phyloP scores from a whole-genome alignment of 2,329 filamentous ascomycete genomes.

The Pseudogymnoascus sp. region DNA sequence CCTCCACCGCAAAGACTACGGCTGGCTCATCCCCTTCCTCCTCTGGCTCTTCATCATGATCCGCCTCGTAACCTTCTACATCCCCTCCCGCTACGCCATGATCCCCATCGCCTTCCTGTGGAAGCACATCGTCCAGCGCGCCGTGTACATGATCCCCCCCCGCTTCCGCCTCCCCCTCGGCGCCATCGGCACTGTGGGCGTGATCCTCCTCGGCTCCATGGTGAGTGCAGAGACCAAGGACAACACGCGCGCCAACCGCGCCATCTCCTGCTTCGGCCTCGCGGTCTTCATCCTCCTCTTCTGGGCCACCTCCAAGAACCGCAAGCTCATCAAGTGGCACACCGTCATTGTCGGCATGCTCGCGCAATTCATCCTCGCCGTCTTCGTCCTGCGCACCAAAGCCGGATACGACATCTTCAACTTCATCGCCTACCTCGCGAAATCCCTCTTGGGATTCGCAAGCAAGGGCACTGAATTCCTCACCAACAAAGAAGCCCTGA shows the following conservation, averaged over 20 bases:
- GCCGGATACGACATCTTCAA: constrained; percentile 86
- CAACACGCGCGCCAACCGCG: constrained; percentile 73
- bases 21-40: constrained; percentile 79
- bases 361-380: constrained; percentile 75
- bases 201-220: constrained; percentile 73
- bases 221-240: constrained; percentile 60
- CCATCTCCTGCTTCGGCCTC: constrained; percentile 72
- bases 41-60: constrained; percentile 67
- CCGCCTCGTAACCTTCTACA: constrained; percentile 64
- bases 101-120: constrained; percentile 59
- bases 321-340: constrained; percentile 58
- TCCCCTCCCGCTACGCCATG: constrained; percentile 59
- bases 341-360: constrained; percentile 85
- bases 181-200: constrained; percentile 53
- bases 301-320: constrained; percentile 62
- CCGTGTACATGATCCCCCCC: constrained; percentile 56
- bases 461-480: constrained; percentile 65
- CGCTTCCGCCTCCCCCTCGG: constrained; percentile 55
- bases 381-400: constrained; percentile 76
- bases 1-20: constrained; percentile 61
- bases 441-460: constrained; percentile 67
- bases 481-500: constrained; percentile 38
- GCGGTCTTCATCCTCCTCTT: constrained; percentile 59
- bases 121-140: constrained; percentile 51
- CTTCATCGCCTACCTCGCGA: constrained; percentile 71